Base-by-base conservation (phyloP, 108 stramenopile species). In the Seminavis robusta region DNA sequence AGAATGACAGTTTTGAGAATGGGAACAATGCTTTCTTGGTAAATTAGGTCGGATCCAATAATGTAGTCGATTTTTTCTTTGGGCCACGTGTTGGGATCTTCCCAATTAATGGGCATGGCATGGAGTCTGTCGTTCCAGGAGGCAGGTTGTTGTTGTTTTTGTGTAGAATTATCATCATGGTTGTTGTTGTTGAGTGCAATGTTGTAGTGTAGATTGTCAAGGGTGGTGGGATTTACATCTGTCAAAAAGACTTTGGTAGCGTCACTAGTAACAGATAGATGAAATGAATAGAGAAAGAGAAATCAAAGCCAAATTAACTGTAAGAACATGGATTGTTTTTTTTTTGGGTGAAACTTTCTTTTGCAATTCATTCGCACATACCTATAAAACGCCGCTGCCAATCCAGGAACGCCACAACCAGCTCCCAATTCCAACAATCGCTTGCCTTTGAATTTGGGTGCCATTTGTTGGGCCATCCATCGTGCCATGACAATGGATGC, bases 31-130 rank as follows among this genome's bases (percentile, higher is more conserved):
- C 79, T 73, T 66, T 73, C 73, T 48, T 81, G 73, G 69, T 94
- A 94, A 36, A 94, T 86, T n/a, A 86, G 67, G 62, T 94, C 93
- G 11, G 87, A 87, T 19, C 93, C 85, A 59, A 94, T 75, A 27
- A 94, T 67, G 56, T 47, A 70, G 67, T 91, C 90, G 23, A 87
- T 46, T 43, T 67, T 76, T 43, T 86, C 76, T 28, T 54, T 24
- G n/a, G 86, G 88, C 74, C 80, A 90, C 5, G 94, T 90, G 1
- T 75, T 43, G 45, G 74, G 60, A 37, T 92, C 89, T 4, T 56
- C 73, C 94, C 90, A 95, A 73, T 92, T 84, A 63, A 95, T 87
- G 8, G 67, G 42, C 30, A 36, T 32, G 7, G 70, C 71, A n/a
- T n/a, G n/a, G n/a, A n/a, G n/a, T n/a, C n/a, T n/a, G 26, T 55